These are phyloP conservation scores for Crithidia acanthocephali DNA, from an alignment of 208 protist genomes.

Conservation along the genomic window DNA sequence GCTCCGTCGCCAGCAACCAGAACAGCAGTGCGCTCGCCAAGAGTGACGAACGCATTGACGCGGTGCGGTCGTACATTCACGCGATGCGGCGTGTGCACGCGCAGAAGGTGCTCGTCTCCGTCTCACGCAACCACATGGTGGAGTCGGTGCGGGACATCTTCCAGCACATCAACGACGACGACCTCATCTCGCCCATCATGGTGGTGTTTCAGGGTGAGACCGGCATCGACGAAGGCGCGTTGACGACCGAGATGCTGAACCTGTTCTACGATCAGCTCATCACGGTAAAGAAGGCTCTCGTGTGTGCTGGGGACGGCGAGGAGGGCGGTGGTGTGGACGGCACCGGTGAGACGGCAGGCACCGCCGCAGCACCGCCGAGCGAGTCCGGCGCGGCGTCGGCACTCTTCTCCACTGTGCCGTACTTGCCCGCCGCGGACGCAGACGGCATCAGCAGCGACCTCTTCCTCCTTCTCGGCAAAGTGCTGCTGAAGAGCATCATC, in stretches of 20 bases:
- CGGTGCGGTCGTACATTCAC: slow-evolving; percentile 68
- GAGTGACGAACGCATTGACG: slow-evolving; percentile 66
- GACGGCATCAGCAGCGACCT: slow-evolving; percentile 34
- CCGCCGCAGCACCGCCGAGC: neutral
- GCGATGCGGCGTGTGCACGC: slow-evolving; percentile 41
- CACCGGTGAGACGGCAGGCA: neutral
- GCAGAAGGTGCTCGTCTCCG: slow-evolving; percentile 60
- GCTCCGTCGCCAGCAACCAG: slow-evolving; percentile 19
- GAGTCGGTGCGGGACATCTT: slow-evolving; percentile 67
- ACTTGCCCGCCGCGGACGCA: slow-evolving; percentile 48
- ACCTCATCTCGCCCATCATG: slow-evolving; percentile 61
- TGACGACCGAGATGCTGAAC: slow-evolving; percentile 78
- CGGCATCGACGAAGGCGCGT: slow-evolving; percentile 73
- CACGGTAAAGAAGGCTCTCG: slow-evolving; percentile 48
- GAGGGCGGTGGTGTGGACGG: slow-evolving; percentile 1
- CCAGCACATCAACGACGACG: slow-evolving; percentile 38
- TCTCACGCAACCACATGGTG: slow-evolving; percentile 66
- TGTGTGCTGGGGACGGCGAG: slow-evolving; percentile 35
- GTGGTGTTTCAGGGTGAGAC: slow-evolving; percentile 77
- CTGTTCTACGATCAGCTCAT: slow-evolving; percentile 73
- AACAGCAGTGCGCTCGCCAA: slow-evolving; percentile 38
- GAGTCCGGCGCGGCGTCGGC: neutral
- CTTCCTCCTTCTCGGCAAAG: slow-evolving; percentile 63
- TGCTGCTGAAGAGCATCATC: slow-evolving; percentile 70
- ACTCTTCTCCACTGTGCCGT: slow-evolving; percentile 33